Conservation (phyloP, 768 basidiomycete species). For the Omphalotus guepiniiformis region DNA sequence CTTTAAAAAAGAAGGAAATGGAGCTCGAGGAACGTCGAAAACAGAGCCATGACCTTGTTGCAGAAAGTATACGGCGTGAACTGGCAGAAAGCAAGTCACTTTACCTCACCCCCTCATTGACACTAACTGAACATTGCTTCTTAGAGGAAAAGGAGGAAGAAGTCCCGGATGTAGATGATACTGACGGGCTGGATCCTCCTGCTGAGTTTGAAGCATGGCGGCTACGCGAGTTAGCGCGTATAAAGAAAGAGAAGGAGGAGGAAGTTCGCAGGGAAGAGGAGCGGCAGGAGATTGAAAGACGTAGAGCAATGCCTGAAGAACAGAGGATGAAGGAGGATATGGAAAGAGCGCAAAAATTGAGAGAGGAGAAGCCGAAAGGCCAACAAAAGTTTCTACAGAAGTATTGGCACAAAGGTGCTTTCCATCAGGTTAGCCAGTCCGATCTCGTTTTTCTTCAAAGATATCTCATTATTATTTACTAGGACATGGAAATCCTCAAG, state of each 20-base stretch:
- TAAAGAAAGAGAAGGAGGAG: constrained; percentile 92
- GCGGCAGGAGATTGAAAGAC: constrained; percentile 84
- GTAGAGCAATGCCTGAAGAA: constrained; percentile 90
- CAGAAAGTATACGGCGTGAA: constrained; percentile 89
- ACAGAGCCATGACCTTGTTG: constrained; percentile 89
- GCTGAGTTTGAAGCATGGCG: constrained; percentile 97
- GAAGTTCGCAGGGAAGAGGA: constrained; percentile 78
- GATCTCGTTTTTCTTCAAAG: constrained; percentile 7
- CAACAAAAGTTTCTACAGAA: constrained; percentile 93
- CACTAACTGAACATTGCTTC: constrained; percentile 1
- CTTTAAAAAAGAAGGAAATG: constrained; percentile 58
- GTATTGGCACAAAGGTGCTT: constrained; percentile 99
- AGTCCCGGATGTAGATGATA: constrained; percentile 89
- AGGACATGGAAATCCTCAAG: constrained; percentile 87
- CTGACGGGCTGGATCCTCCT: constrained; percentile 86
- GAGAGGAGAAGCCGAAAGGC: constrained; percentile 88
- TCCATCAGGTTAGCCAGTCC: constrained; percentile 86
- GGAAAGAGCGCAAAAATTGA: constrained; percentile 74
- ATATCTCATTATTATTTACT: background rate
- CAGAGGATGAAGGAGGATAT: constrained; percentile 90
- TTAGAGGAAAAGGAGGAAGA: constrained; percentile 86
- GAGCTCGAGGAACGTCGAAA: constrained; percentile 81
- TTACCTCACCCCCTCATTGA: background rate
- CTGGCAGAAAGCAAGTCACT: constrained; percentile 76
- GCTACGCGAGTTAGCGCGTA: constrained; percentile 85